Percentiles rank a stretch among this genome's conserved stretches.
These are phyloP conservation scores for Kalaharituber pfeilii DNA, from an alignment of 2,329 filamentous ascomycete species.

Conservation along the genomic window DNA sequence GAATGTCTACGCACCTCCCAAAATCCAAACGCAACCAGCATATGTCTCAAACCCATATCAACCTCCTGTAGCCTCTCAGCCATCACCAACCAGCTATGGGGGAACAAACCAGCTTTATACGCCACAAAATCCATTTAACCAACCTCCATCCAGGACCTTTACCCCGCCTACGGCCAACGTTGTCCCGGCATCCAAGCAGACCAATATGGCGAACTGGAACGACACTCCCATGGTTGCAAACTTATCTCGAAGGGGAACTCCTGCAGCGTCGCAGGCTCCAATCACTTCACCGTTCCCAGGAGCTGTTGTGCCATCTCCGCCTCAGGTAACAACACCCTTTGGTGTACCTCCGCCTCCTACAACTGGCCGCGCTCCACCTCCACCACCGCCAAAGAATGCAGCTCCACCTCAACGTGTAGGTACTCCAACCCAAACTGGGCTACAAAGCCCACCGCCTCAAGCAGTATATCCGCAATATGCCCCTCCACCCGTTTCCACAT, in stretches of 20 bases:
- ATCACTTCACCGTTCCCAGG: slow-evolving; percentile 61
- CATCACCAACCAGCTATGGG: slow-evolving; percentile 12
- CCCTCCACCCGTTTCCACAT: slow-evolving; percentile 31
- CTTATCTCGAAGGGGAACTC: slow-evolving; percentile 58
- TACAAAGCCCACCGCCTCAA: slow-evolving; percentile 35
- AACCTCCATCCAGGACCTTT: slow-evolving; percentile 45
- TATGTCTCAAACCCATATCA: slow-evolving; percentile 36
- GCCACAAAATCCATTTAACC: slow-evolving; percentile 21
- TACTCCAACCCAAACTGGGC: slow-evolving; percentile 29
- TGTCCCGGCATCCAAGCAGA: slow-evolving; percentile 44
- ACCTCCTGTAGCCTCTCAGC: slow-evolving; percentile 9
- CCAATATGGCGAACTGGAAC: slow-evolving; percentile 70
- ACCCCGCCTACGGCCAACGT: slow-evolving; percentile 51
- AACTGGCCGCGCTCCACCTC: slow-evolving; percentile 29
- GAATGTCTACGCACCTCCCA: slow-evolving; percentile 28
- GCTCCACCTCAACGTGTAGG: slow-evolving; percentile 16
- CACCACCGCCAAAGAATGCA: slow-evolving; percentile 31
- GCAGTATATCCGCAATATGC: slow-evolving; percentile 25
- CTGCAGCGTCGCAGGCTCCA: slow-evolving; percentile 41
- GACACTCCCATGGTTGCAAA: slow-evolving; percentile 78
- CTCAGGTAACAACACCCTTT: slow-evolving; percentile 52
- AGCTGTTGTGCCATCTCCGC: slow-evolving; percentile 61
- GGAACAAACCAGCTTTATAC: slow-evolving; percentile 10
- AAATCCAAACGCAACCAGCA: slow-evolving; percentile 27
- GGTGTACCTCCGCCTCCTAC: slow-evolving; percentile 25